These are phyloP conservation scores for Acacia pycnantha DNA, from an alignment of 331 rosid genomes.

Conservation along the genomic window DNA sequence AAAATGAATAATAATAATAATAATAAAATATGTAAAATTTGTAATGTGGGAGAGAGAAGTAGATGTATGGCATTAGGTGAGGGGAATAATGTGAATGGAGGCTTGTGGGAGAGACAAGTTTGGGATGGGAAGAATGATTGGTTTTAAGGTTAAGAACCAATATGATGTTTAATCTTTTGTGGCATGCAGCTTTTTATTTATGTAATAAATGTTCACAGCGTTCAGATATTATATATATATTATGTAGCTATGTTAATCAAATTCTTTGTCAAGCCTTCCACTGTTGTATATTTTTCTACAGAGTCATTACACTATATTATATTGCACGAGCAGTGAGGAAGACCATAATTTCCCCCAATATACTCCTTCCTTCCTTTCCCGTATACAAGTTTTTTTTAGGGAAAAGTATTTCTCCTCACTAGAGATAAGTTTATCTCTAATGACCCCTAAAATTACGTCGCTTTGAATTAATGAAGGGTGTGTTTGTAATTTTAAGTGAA, in stretches of 20 bases:
- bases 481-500: too few relatives aligned
- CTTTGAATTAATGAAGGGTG: too few relatives aligned
- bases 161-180: conserved; percentile 7
- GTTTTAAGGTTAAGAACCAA: neutral
- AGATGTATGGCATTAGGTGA: neutral
- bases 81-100: neutral
- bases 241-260: conserved; percentile 1
- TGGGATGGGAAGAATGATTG: conserved; percentile 20
- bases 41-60: neutral
- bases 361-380: too few relatives aligned
- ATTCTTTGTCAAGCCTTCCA: conserved; percentile 22
- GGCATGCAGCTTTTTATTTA: conserved; percentile 26
- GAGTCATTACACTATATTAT: neutral
- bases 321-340: conserved; percentile 13
- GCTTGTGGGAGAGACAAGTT: conserved; percentile 17
- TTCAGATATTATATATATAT: neutral
- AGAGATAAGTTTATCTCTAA: too few relatives aligned
- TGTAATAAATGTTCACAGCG: neutral
- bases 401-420: too few relatives aligned
- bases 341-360: neutral
- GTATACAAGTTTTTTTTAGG: too few relatives aligned
- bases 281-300: neutral
- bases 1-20: neutral
- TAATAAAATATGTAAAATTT: too few relatives aligned
- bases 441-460: too few relatives aligned